Base-by-base conservation (phyloP, 176 grass and related monocot species). In the Oryza glumipatula region DNA sequence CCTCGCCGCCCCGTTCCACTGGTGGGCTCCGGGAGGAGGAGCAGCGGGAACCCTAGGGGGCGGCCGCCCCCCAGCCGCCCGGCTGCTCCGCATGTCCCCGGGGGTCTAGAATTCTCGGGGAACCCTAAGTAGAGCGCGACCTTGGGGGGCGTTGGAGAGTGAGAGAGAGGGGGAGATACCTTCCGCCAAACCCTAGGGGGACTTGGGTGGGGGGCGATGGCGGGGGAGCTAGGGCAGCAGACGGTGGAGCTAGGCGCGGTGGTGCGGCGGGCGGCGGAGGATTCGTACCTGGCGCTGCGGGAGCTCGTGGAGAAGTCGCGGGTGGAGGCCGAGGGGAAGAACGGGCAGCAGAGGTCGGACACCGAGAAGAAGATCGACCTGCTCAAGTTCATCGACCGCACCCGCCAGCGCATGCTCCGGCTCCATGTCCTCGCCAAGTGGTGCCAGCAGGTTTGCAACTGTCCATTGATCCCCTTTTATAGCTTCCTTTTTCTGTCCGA, bases 351-450 rank as follows among this genome's bases (percentile, higher is more conserved):
- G 85, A 80, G 91, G 11, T 99, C 96, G 5, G 96, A 99, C 80
- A 67, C 94, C 7, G 94, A 99, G 94, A 99, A 99, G 86, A 99
- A 99, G 91, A 96, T 96, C 2, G 96, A 99, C 80, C 88, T 99
- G 49, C 96, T 99, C 88, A 99, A 99, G 86, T 99, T 99, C 86
- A 91, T 99, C 11, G 82, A 80, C n/a, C 88, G 90, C 52, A 99
- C 94, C 4, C 92, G 94, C 77, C 97, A 99, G 88, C 94, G 97
- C 71, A 99, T 99, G 94, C 97, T 99, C 64, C 94, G 97, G 36
- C 91, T 99, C 72, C 94, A 99, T 70, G 97, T 99, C 19, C 96
- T 99, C 12, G 92, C 97, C 89, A 99, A 99, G 82, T 99, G 97
- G 97, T 99, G 97, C 68, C 92, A 94, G 87, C 97, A 99, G 97